Base-by-base conservation (phyloP, 2,329 filamentous ascomycete genomes). In the Hymenoscyphus fraxineus region DNA sequence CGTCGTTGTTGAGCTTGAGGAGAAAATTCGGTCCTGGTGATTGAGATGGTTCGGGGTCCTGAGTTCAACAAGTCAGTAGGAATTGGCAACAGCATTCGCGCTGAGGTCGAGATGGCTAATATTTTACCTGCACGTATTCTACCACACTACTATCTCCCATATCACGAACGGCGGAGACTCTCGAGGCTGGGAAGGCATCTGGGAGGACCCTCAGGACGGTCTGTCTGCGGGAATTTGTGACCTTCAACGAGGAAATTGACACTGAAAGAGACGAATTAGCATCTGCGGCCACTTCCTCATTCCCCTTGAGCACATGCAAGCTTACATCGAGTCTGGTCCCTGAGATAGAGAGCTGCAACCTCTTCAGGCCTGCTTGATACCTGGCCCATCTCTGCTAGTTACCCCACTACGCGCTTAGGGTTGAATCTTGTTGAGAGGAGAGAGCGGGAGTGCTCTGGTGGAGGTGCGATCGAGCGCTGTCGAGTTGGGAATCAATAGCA, bases 301-400 rank as follows among this genome's bases (percentile, higher is more conserved):
- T 9, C 15, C 19, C 19, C 27, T n/a, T 31, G 40, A 10, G 19
- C 15, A 68, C 65, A 66, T 62, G 66, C 65, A 73, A 73, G 81
- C 89, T 76, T 84, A 98, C 95, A 87, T 84, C 93, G 88, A 77
- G 86, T 91, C 82, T 97, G 95, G 77, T 99, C 95, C 80, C 91
- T 90, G 76, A 98, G 82, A 77, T 90, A 96, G 76, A 98, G 81
- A 73, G 86, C 80, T 72, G 87, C 84, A 76, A 88, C 91, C 74
- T 97, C 93, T 73, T 96, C 93, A 74, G 89, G 88, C 79, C 88
- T 90, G 83, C 93, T 97, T 78, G 87, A 89, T 79, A 97, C 88
- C 81, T 90, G 93, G 76, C 95, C 95, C 95, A 99, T 99, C 77
- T 79, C 80, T 47, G 40, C 22, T 55, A 55, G 64, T 66, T 73